Evolutionary conservation across 768 basidiomycete species (phyloP).

Genomic region (Boletus rubescentipes): DNA sequence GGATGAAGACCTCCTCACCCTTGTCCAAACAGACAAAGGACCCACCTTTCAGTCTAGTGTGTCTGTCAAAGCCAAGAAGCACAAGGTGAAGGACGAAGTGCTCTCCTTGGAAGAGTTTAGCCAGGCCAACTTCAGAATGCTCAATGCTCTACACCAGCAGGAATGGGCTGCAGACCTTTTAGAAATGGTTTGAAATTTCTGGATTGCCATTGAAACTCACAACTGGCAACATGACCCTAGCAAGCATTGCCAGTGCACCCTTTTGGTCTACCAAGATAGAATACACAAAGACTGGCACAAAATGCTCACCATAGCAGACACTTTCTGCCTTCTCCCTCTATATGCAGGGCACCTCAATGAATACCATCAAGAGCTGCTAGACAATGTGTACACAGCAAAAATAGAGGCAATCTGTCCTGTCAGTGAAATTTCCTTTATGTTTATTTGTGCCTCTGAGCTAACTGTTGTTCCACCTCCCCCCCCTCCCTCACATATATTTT

Average conservation of each 20-base stretch:
- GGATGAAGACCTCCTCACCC: not conserved
- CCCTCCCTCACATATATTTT: not conserved
- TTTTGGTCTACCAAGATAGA: not conserved
- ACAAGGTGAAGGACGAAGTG: not conserved
- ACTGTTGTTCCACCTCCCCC: too few species aligned
- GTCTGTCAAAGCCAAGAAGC: not conserved
- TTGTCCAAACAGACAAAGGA: not conserved
- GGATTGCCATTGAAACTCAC: not conserved
- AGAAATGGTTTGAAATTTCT: accelerated
- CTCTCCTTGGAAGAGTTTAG: not conserved
- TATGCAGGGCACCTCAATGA: not conserved
- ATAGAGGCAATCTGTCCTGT: not conserved
- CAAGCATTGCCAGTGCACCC: not conserved
- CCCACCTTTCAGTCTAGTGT: not conserved
- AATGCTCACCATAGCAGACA: accelerated
- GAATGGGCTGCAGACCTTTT: accelerated
- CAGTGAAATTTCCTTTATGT: too few species aligned
- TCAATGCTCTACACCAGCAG: not conserved
- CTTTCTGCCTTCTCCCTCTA: accelerated
- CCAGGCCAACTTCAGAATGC: not conserved
- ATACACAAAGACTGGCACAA: not conserved
- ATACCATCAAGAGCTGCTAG: not conserved
- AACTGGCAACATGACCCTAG: not conserved
- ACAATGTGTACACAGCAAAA: not conserved
- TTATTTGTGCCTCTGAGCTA: too few species aligned